These are phyloP conservation scores for Chaetomium olivaceum DNA, from an alignment of 2,329 filamentous ascomycete species.

Conservation along the genomic window DNA sequence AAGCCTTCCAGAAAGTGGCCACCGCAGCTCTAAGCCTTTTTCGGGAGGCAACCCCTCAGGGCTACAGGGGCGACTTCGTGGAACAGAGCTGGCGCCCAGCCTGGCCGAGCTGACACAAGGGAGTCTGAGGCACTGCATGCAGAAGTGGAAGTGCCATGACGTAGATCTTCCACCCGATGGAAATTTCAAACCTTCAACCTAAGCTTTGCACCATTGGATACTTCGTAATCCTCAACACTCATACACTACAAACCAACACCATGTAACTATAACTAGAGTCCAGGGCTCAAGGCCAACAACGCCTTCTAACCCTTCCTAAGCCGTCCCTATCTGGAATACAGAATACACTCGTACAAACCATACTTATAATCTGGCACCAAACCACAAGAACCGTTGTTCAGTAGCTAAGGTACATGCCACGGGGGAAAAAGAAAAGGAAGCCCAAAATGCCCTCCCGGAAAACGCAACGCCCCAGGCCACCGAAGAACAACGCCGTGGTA, in stretches of 20 bases:
- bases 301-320: conserved; percentile 3
- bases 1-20: conserved; percentile 22
- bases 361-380: neutral
- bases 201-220: neutral
- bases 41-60: conserved; percentile 4
- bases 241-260: neutral
- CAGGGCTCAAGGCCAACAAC: neutral
- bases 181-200: neutral
- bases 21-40: conserved; percentile 5
- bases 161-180: neutral
- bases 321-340: neutral
- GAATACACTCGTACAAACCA: neutral
- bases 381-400: neutral
- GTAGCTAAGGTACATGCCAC: neutral
- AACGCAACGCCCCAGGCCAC: conserved; percentile 7
- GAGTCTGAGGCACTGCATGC: neutral
- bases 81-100: neutral
- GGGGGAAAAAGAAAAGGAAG: neutral
- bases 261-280: neutral
- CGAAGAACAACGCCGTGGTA: conserved; percentile 20
- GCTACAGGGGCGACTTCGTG: neutral
- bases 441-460: neutral
- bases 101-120: neutral
- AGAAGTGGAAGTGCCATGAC: conserved; percentile 13
- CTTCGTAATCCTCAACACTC: too few species aligned